Evolutionary conservation across 2,329 filamentous ascomycete genomes (phyloP), one percentile per base, ranked within the genome.

Genomic region (Myriosclerotinia duriaeana): DNA sequence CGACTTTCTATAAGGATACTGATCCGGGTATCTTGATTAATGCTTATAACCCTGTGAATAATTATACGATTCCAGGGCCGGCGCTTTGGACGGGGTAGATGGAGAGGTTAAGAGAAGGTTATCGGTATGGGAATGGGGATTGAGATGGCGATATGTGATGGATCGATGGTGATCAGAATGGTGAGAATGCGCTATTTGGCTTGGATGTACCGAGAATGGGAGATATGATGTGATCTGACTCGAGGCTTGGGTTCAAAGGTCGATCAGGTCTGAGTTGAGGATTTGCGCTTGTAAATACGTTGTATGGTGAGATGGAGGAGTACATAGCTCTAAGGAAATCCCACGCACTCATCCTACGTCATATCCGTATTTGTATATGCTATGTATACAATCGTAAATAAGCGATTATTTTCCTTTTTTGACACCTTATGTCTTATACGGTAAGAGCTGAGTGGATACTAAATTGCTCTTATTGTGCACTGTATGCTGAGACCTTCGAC

Each of bases 21-120:
- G 80, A 81, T 52, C 70, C 78, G 2, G 82, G 82, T 17, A 79
- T 82, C 69, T 66, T 74, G 2, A 74, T 77, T 40, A 74, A 77
- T 63, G 74, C 79, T 54, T 82, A 80, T 71, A 72, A 69, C 7
- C 65, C 71, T 0, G 68, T 71, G 65, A 69, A 71, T 1, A 68
- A 70, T n/a, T 77, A 78, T 64, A 26, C 63, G 1, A 53, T 65
- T 1, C 63, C 44, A 5, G 63, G 63, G n/a, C 63, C 63, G 1
- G 63, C 42, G 22, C 26, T 65, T 22, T 65, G 53, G 53, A 65
- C 36, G 3, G 63, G 63, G 6, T 59, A 38, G 26, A 7, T 14
- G 5, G 34, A 26, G 6, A 9, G 52, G 6, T 4, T 26, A 26
- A 26, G 26, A 26, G 26, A 26, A 26, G 26, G 26, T 26, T 26